Percentiles rank a stretch among this genome's conserved stretches.
Evolutionary conservation across 331 rosid species (phyloP).

Genomic region (Rosa hybrid): DNA sequence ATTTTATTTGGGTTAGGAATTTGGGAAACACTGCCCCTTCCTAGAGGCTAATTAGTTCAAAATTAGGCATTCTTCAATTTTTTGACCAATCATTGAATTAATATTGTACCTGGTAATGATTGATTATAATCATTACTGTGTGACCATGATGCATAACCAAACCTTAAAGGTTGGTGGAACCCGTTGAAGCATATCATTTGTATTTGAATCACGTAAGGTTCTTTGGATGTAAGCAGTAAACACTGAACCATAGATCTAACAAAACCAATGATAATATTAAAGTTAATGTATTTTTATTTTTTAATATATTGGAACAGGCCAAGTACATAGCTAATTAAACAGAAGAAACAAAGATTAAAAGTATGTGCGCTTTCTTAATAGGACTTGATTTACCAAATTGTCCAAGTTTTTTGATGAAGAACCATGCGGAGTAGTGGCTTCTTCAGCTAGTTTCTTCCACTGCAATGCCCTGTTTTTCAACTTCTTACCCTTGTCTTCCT

Average conservation of each 20-base stretch:
- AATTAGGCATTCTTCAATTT: no score
- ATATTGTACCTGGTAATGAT: neutral
- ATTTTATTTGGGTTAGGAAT: neutral
- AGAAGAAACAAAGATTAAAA: no score
- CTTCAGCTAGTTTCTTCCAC: neutral
- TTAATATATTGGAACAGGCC: no score
- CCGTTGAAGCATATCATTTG: neutral
- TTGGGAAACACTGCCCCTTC: neutral
- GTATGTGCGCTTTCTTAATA: neutral
- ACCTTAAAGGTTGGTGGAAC: neutral
- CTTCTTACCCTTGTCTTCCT: neutral
- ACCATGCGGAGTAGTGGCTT: neutral
- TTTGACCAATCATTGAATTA: no score
- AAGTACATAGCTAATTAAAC: no score
- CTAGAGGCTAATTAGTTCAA: no score
- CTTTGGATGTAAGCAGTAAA: neutral
- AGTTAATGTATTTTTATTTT: no score
- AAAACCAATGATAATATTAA: no score
- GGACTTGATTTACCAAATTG: neutral
- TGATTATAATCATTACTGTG: neutral
- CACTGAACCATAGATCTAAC: no score
- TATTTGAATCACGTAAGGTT: neutral
- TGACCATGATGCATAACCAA: neutral
- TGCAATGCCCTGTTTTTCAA: neutral
- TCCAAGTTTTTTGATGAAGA: neutral